phyloP scores from a whole-genome alignment of 257 asterid genomes.

The Echites panduratus region DNA sequence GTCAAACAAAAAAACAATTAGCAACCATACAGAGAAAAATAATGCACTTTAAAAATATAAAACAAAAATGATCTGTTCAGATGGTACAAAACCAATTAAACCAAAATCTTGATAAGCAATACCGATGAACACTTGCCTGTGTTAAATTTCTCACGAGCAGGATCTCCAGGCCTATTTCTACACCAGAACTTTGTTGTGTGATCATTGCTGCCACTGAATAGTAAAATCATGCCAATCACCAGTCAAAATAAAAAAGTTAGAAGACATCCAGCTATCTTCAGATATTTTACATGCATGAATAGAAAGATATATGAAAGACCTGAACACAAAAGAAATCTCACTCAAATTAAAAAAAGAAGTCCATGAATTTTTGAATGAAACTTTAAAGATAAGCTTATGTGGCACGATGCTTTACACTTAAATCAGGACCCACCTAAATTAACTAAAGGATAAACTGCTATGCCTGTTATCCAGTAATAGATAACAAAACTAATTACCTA shows the following conservation, averaged over 20 bases:
- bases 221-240: constrained; percentile 17
- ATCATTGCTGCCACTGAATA: constrained; percentile 97
- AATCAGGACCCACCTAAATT: not conserved
- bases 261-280: not conserved
- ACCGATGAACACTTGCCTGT: constrained; percentile 36
- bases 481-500: not conserved
- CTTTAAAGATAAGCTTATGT: not conserved
- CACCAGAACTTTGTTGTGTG: constrained; percentile 98
- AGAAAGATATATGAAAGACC: not conserved
- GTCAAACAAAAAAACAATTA: not conserved
- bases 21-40: not conserved
- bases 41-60: not conserved
- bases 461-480: not conserved
- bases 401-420: not conserved
- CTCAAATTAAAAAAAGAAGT: not conserved
- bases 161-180: constrained; percentile 97
- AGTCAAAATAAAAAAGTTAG: constrained; percentile 1
- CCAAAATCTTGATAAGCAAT: constrained; percentile 8
- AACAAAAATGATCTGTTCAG: not conserved
- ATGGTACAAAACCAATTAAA: not conserved
- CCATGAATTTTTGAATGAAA: not conserved
- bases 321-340: not conserved
- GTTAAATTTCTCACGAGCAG: constrained; percentile 73
- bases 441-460: not conserved
- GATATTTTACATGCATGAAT: not conserved